Evolutionary conservation across 2,329 filamentous ascomycete genomes (phyloP).

Genomic region (Phyllosticta citrichinensis): DNA sequence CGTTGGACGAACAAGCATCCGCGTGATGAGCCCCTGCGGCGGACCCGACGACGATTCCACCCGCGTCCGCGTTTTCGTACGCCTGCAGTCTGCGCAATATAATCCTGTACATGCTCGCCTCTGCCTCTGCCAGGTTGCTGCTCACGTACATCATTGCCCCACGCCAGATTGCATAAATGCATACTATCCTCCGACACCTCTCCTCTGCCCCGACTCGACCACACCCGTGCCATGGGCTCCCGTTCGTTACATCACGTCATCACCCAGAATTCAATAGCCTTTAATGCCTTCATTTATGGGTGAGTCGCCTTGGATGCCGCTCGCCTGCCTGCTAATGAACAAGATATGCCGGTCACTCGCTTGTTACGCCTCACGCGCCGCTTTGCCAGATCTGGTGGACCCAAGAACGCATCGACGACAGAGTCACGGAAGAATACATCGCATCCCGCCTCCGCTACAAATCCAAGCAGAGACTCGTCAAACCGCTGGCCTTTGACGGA

Average conservation of each 20-base stretch:
- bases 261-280: conserved; percentile 33
- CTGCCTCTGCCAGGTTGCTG: not conserved
- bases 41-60: not conserved
- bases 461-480: conserved; percentile 53
- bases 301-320: conserved; percentile 17
- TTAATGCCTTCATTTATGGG: conserved; percentile 42
- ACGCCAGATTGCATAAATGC: not conserved
- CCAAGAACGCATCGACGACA: conserved; percentile 55
- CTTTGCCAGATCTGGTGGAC: conserved; percentile 60
- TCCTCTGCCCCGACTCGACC: not conserved
- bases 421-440: conserved; percentile 59
- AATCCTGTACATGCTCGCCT: not conserved
- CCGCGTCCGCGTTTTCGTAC: not conserved
- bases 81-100: not conserved
- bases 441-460: conserved; percentile 52
- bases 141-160: not conserved
- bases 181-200: not conserved
- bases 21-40: not conserved
- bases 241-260: conserved; percentile 32
- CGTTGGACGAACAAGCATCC: not conserved
- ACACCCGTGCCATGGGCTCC: conserved; percentile 20
- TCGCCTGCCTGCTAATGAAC: not conserved
- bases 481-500: conserved; percentile 55
- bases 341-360: conserved; percentile 33
- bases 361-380: conserved; percentile 39